Evolutionary conservation across 2,329 filamentous ascomycete species (phyloP), one percentile per base, ranked within the genome.

Genomic region (Metarhizium rileyi): DNA sequence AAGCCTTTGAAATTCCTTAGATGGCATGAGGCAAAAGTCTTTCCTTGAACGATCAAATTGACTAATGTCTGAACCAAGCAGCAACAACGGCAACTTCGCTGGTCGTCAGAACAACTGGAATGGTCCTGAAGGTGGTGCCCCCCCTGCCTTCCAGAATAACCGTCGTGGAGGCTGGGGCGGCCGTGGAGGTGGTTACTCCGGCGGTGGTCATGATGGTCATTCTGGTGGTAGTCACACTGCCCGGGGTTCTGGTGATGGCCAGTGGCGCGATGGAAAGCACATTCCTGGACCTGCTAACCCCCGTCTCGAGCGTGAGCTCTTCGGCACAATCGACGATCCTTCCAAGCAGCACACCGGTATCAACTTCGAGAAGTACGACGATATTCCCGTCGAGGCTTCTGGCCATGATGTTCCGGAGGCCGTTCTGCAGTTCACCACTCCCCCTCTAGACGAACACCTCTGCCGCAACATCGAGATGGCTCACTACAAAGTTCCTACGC

Each of bases 321-420:
- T 96, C 68, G 93, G 93, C 63, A 76, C 86, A 46, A 76, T 86
- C 46, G 38, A 97, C 69, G 93, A 97, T 65, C 89, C 91, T 55
- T 83, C 86, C 58, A 97, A 96, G 79, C 87, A 95, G 70, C 87
- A 94, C 64, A 96, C 90, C 30, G 93, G 93, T 71, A 97, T 98
- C 86, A 98, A 98, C 81, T 98, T 98, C 68, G 86, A 95, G 76
- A 98, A 98, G 78, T 98, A 98, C 73, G 93, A 98, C 66, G 93
- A 98, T 70, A 98, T 98, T 58, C 93, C 93, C 49, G 93, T 98
- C 57, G 93, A 97, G 73, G 93, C 93, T 56, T 96, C 91, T 53
- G 93, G 93, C 53, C 84, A 89, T 48, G 83, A 95, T 64, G 90
- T 97, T 48, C 93, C 93, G 43, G 93, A 97, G 65, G 86, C 91